Base-by-base conservation (phyloP, 176 grass and related monocot genomes). In the Saccharum officinarum region DNA sequence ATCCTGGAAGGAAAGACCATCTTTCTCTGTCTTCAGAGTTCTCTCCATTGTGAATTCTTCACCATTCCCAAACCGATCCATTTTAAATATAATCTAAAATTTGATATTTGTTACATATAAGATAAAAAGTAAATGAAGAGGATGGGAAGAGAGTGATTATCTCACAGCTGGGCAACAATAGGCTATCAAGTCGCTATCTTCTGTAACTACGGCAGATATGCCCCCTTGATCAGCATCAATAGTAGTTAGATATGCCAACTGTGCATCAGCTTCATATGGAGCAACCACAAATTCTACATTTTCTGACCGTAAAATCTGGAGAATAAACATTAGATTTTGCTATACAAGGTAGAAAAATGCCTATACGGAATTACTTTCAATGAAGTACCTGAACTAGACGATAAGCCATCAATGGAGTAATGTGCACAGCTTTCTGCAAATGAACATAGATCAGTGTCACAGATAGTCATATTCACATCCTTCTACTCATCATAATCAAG, bases 181-280 rank as follows among this genome's bases (percentile, higher is more conserved):
- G 25, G 94, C 94, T 92, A 97, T 92, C 26, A 97, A 78, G 75
- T 97, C 94, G 47, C 94, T 97, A 73, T 97, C 94, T 84, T 97
- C 94, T 50, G 94, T 94, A 82, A 97, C 81, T 71, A 97, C 84
- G 86, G 92, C 94, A 82, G 87, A 64, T 85, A 97, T 90, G 34
- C 92, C 92, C 23, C 94, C 92, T 88, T 89, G 83, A 76, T 90
- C 85, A 86, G 88, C 82, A 41, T 92, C 80, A 72, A 94, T 73
- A 47, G 73, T 80, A 76, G 94, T 84, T 38, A 97, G 80, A 55
- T 97, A 94, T 76, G 94, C 94, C 61, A 94, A 81, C 85, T 97
- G 94, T 76, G 94, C 87, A 88, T 97, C 94, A 69, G 94, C 94
- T 89, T 97, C 94, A 28, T 97, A 97, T 42, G 94, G 94, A 90